Percentiles rank a stretch among this genome's conserved stretches.
These are phyloP conservation scores for Phytophthora podocarpi DNA, from an alignment of 352 stramenopile species.

Conservation along the genomic window DNA sequence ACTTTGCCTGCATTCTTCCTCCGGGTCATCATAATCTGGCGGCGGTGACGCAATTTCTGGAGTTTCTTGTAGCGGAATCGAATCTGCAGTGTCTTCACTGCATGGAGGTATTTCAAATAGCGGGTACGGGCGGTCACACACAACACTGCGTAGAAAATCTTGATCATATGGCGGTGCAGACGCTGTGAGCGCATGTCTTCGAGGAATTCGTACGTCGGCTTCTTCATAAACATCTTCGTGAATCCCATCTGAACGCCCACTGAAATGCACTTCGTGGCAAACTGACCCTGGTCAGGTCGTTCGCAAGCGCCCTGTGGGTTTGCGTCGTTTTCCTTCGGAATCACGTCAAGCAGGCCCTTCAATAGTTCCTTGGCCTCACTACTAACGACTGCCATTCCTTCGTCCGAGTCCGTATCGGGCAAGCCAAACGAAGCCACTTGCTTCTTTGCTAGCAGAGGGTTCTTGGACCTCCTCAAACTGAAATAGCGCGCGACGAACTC, in stretches of 20 bases:
- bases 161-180: slow-evolving; percentile 73
- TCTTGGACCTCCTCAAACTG: slow-evolving; percentile 60
- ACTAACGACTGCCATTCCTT: slow-evolving; percentile 39
- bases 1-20: slow-evolving; percentile 52
- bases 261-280: slow-evolving; percentile 58
- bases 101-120: slow-evolving; percentile 64
- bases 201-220: slow-evolving; percentile 90
- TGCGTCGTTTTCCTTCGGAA: slow-evolving; percentile 88
- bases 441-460: slow-evolving; percentile 47
- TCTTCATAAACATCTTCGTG: slow-evolving; percentile 96
- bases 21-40: slow-evolving; percentile 43
- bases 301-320: slow-evolving; percentile 82
- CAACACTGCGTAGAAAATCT: slow-evolving; percentile 76
- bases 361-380: slow-evolving; percentile 80
- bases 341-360: slow-evolving; percentile 87
- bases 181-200: slow-evolving; percentile 85
- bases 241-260: slow-evolving; percentile 92
- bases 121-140: slow-evolving; percentile 57
- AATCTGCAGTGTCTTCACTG: slow-evolving; percentile 58
- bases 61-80: slow-evolving; percentile 64
- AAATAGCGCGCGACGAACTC: slow-evolving; percentile 82
- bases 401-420: slow-evolving; percentile 46
- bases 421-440: slow-evolving; percentile 48
- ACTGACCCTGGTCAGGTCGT: slow-evolving; percentile 70
- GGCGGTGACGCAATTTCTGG: slow-evolving; percentile 34